phyloP scores from a whole-genome alignment of 208 protist species.

The Acanthamoeba divionensis region DNA sequence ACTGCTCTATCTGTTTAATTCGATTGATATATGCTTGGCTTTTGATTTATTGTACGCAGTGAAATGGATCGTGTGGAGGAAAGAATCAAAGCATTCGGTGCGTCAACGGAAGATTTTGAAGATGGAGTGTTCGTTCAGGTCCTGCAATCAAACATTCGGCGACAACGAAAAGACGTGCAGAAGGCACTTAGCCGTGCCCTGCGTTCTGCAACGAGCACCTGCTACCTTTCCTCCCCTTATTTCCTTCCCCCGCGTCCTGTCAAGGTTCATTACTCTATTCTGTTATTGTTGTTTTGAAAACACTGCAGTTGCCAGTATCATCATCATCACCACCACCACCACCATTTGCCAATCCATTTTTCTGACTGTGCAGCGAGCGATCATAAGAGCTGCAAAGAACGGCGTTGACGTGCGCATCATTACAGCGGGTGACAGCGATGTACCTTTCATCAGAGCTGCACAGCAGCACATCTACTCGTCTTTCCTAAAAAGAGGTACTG shows the following conservation, averaged over 20 bases:
- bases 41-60: not conserved
- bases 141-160: conserved; percentile 32
- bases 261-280: not conserved
- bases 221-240: conserved; percentile 60
- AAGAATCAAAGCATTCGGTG: not conserved
- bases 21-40: too few relatives aligned
- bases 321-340: not conserved
- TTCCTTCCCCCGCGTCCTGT: conserved; percentile 57
- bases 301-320: too few relatives aligned
- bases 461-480: conserved; percentile 57
- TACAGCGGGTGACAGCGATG: conserved; percentile 57
- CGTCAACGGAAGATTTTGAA: not conserved
- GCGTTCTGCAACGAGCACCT: not conserved
- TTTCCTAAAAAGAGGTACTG: conserved; percentile 26
- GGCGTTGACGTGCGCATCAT: conserved; percentile 62
- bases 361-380: conserved; percentile 2
- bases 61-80: conserved; percentile 13
- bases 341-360: not conserved
- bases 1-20: not conserved
- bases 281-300: not conserved
- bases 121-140: conserved; percentile 26
- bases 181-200: not conserved
- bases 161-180: conserved; percentile 5
- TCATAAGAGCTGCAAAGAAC: conserved; percentile 25
- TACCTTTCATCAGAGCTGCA: conserved; percentile 57